A percentile compares a stretch with the other conserved stretches of the same genome.
These are phyloP conservation scores for Hygrophila difformis DNA, from an alignment of 257 asterid species.

Conservation along the genomic window DNA sequence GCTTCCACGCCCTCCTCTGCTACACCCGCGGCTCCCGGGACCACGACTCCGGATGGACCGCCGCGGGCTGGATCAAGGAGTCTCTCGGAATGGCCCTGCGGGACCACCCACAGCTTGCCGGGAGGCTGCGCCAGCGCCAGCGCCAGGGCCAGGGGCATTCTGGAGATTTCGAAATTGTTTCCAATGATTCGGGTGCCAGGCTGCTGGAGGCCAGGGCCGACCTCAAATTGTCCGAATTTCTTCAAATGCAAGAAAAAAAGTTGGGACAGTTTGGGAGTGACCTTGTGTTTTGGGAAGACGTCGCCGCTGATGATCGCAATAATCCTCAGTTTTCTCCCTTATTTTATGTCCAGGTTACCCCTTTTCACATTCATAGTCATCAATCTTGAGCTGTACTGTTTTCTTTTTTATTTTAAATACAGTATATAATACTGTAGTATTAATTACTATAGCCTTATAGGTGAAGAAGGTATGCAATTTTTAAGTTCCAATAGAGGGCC, in stretches of 20 bases:
- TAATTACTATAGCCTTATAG: too few relatives aligned
- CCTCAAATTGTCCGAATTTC: constrained; percentile 32
- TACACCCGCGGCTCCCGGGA: constrained; percentile 2
- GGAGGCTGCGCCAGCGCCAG: constrained; percentile 35
- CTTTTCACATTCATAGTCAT: too few relatives aligned
- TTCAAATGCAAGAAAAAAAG: constrained; percentile 24
- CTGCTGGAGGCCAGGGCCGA: constrained; percentile 37
- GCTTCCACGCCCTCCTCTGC: not conserved
- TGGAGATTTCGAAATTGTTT: constrained; percentile 26
- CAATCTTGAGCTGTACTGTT: too few relatives aligned
- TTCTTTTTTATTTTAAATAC: too few relatives aligned
- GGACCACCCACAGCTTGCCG: constrained; percentile 55
- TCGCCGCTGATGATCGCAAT: constrained; percentile 21
- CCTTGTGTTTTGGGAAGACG: constrained; percentile 61
- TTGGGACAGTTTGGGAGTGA: constrained; percentile 23
- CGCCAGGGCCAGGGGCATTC: constrained; percentile 1
- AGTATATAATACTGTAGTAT: too few relatives aligned
- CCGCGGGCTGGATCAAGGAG: constrained; percentile 55
- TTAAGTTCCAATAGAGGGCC: too few relatives aligned
- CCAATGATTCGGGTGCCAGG: constrained; percentile 54
- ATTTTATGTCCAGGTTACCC: constrained; percentile 67
- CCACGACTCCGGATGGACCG: constrained; percentile 33
- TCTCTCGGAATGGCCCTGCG: constrained; percentile 42
- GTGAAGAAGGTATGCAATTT: too few relatives aligned
- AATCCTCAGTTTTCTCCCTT: constrained; percentile 54